Conservation (phyloP, 768 basidiomycete genomes). For the Myochromella boudieri region DNA sequence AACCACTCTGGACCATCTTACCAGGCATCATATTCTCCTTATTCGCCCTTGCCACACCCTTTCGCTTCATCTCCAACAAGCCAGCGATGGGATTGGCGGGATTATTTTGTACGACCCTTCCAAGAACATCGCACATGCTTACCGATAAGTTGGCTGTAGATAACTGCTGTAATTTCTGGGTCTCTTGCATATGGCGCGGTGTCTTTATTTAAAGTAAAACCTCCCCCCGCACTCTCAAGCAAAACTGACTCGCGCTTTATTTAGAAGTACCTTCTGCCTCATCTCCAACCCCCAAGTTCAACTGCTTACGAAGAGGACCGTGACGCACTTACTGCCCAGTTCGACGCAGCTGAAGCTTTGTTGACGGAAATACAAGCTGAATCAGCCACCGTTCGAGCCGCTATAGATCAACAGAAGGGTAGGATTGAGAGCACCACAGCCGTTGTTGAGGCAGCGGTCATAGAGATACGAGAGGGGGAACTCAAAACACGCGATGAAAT, state of each 20-base stretch:
- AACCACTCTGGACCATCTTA: constrained; percentile 16
- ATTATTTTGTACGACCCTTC: constrained; percentile 78
- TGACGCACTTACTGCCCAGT: constrained; percentile 82
- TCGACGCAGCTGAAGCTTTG: constrained; percentile 82
- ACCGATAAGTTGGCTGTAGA: constrained; percentile 47
- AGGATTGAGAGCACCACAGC: constrained; percentile 69
- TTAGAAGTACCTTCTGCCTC: constrained; percentile 89
- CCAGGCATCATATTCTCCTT: constrained; percentile 34
- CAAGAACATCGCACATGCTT: constrained; percentile 19
- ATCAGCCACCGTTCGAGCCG: constrained; percentile 66
- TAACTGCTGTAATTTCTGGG: constrained; percentile 90
- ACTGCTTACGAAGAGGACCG: constrained; percentile 90
- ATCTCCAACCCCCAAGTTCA: constrained; percentile 83
- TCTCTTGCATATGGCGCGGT: constrained; percentile 78
- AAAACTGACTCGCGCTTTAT: constrained; percentile 6
- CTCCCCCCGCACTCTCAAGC: neutral
- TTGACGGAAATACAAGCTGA: constrained; percentile 80
- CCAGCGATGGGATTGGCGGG: constrained; percentile 89
- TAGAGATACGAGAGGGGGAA: constrained; percentile 78
- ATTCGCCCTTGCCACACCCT: constrained; percentile 43
- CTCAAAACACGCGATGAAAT: constrained; percentile 81
- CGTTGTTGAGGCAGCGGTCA: constrained; percentile 71
- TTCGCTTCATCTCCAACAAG: constrained; percentile 30
- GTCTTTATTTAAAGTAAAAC: constrained; percentile 71
- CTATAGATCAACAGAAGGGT: constrained; percentile 75